A percentile compares a stretch with the other conserved stretches of the same genome.
Evolutionary conservation across 768 basidiomycete species (phyloP).

Genomic region (Agaricus bisporus): DNA sequence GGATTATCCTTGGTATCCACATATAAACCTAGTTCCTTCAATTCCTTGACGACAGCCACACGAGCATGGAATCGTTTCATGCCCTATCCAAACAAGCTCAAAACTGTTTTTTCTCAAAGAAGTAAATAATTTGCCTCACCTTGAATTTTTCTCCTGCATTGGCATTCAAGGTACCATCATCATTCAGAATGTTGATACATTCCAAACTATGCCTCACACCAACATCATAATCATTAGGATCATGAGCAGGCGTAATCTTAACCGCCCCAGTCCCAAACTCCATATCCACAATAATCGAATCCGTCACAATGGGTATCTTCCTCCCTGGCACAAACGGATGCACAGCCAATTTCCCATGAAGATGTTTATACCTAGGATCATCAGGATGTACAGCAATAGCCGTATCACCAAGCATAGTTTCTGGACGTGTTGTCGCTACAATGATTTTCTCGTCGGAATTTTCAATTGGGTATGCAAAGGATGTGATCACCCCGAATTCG

Average conservation of each 20-base stretch:
- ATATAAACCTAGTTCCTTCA: constrained; percentile 82
- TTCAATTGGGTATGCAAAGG: constrained; percentile 93
- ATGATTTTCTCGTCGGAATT: constrained; percentile 90
- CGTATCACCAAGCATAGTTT: constrained; percentile 98
- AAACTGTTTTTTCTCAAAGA: neutral
- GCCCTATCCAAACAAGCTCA: constrained; percentile 32
- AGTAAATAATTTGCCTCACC: no score
- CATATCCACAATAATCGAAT: constrained; percentile 89
- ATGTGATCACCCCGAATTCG: constrained; percentile 94
- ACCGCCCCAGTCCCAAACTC: constrained; percentile 97
- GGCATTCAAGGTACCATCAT: constrained; percentile 92
- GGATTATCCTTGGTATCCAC: constrained; percentile 93
- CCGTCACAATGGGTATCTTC: constrained; percentile 81
- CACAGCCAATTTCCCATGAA: constrained; percentile 85
- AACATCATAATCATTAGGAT: constrained; percentile 95
- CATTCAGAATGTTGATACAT: constrained; percentile 93
- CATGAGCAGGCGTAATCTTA: constrained; percentile 98
- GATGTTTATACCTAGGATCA: constrained; percentile 88
- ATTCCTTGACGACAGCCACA: constrained; percentile 70
- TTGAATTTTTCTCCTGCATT: constrained; percentile 80
- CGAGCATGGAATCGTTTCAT: constrained; percentile 97
- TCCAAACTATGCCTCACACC: constrained; percentile 82
- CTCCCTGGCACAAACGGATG: constrained; percentile 85
- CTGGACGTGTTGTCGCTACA: constrained; percentile 95
- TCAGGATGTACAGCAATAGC: constrained; percentile 96